These are phyloP conservation scores for Ormosia semicastrata DNA, from an alignment of 306 rosid genomes.

Conservation along the genomic window DNA sequence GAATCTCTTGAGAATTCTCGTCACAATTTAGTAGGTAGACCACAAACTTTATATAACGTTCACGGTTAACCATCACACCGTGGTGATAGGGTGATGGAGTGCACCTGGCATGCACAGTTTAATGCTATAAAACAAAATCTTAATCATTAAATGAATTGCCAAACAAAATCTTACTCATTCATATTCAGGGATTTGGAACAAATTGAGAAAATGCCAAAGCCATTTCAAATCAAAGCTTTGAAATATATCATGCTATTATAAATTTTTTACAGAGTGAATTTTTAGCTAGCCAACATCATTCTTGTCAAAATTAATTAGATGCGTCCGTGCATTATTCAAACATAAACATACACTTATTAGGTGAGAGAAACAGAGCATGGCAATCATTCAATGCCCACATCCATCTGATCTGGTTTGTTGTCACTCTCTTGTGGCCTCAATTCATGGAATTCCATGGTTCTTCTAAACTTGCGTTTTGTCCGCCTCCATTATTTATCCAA, in stretches of 20 bases:
- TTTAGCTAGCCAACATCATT: neutral
- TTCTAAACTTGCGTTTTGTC: neutral
- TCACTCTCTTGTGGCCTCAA: conserved; percentile 10
- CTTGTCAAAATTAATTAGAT: conserved; percentile 12
- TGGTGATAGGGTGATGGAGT: neutral
- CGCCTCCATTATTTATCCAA: conserved; percentile 4
- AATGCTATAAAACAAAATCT: neutral
- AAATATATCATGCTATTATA: neutral
- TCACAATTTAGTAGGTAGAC: neutral
- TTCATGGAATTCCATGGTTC: conserved; percentile 13
- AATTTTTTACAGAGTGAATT: neutral
- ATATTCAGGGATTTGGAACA: neutral
- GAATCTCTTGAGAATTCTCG: neutral
- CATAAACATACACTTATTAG: neutral
- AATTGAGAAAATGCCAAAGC: neutral
- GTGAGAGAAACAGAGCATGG: neutral
- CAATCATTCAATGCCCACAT: conserved; percentile 14
- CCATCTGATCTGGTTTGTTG: neutral
- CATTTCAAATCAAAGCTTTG: neutral
- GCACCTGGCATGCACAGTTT: neutral
- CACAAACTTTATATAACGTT: neutral
- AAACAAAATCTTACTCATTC: neutral
- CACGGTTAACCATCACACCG: neutral
- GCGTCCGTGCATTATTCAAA: conserved; percentile 21
- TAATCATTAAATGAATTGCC: neutral